Base-by-base conservation (phyloP, 257 asterid genomes). In the Lavandula angustifolia region DNA sequence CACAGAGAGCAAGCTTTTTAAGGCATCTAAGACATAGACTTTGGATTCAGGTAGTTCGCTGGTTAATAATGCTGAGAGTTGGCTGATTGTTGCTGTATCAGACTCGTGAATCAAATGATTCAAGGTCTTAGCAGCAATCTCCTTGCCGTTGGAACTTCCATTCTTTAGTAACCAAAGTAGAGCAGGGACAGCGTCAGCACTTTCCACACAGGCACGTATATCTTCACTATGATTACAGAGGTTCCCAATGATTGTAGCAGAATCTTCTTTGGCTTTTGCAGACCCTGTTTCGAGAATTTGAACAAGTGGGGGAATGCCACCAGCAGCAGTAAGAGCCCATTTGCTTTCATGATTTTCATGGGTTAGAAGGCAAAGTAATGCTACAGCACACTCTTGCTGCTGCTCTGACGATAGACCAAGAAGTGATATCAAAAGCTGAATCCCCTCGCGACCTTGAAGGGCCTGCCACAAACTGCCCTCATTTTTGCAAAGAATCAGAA, bases 291-390 rank as follows among this genome's bases (percentile, higher is more conserved):
- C 99, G 14, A 94, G 78, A 65, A 94, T 94, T 73, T 94, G 99
- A 62, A 94, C 99, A 71, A 94, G 97, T 16, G 99, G 99, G 13
- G 99, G 99, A 52, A 94, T 90, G 59, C 99, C 99, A 66, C 99
- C 99, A 66, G 97, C 99, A 48, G 99, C 99, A 12, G 99, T 90
- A 65, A 94, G 90, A 61, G 99, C 99, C 99, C 97, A 94, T 84
- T 90, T 94, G 76, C 99, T 94, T 66, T 94, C 99, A 74, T 94
- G 96, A 54, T 87, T 94, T 74, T 87, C 99, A 67, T 85, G 80
- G 27, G 99, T 84, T 42, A 94, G 76, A 67, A 94, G 97, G 75
- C 96, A 82, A 59, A 94, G 97, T 69, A 94, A 73, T 48, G 99
- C 94, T 64, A 94, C 97, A 59, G 97, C 96, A 81, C 97, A 89